phyloP scores from a whole-genome alignment of 257 asterid genomes.

The Solanum pinnatisectum region DNA sequence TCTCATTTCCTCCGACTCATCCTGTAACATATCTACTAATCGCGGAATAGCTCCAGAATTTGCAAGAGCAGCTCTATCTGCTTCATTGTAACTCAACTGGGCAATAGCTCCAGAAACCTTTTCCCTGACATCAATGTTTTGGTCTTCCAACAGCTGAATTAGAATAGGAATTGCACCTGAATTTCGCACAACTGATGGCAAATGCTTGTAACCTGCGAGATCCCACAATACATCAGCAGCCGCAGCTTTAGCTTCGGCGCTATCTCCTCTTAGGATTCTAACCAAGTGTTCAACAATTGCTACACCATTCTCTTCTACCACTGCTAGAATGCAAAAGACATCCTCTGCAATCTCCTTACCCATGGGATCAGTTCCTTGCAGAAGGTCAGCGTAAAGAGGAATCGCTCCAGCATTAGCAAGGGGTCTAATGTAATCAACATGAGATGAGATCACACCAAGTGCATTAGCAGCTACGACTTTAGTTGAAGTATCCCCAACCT shows the following conservation, averaged over 20 bases:
- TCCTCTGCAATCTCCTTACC: constrained; percentile 54
- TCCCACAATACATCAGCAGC: constrained; percentile 49
- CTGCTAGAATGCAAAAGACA: constrained; percentile 44
- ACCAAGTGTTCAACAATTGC: constrained; percentile 35
- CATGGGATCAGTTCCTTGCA: constrained; percentile 23
- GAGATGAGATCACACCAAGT: constrained; percentile 51
- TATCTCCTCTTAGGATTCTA: constrained; percentile 28
- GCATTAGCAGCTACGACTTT: constrained; percentile 51
- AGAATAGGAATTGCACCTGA: constrained; percentile 31
- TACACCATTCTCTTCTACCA: constrained; percentile 38
- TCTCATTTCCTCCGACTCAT: constrained; percentile 32
- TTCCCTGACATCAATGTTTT: constrained; percentile 25
- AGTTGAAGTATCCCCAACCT: constrained; percentile 25
- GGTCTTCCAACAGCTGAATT: constrained; percentile 35
- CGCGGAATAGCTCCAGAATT: constrained; percentile 35
- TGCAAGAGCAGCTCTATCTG: constrained; percentile 33
- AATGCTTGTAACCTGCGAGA: constrained; percentile 35
- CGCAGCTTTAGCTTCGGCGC: constrained; percentile 36
- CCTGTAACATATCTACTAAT: constrained; percentile 25
- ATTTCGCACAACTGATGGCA: constrained; percentile 16
- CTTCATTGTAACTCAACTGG: constrained; percentile 33
- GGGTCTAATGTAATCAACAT: constrained; percentile 33
- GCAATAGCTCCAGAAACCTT: constrained; percentile 47
- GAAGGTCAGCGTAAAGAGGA: constrained; percentile 36
- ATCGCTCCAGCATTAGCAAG: constrained; percentile 38